phyloP scores from a whole-genome alignment of 257 asterid species.

The Thymus mandschuricus region DNA sequence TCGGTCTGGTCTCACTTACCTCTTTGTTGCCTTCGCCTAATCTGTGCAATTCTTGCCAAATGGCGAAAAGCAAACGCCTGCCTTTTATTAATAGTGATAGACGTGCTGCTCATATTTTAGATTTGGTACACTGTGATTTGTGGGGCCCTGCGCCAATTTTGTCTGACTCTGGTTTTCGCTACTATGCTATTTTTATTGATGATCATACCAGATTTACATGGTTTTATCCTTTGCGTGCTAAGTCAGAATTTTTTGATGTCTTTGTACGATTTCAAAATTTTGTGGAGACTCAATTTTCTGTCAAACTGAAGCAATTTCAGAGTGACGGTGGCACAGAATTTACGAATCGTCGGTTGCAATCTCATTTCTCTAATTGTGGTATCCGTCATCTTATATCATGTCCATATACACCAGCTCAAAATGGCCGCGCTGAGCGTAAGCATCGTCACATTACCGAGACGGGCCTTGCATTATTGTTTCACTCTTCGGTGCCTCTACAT shows the following conservation, averaged over 20 bases:
- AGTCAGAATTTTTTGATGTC: neutral
- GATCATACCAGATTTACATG: neutral
- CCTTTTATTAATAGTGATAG: neutral
- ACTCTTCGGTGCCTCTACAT: neutral
- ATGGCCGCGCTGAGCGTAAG: too few relatives aligned
- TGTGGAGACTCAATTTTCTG: neutral
- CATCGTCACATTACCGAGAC: neutral
- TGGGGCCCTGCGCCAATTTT: neutral
- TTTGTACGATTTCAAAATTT: neutral
- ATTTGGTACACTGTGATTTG: neutral
- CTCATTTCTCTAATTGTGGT: neutral
- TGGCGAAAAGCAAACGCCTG: neutral
- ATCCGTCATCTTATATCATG: neutral
- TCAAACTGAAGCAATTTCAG: neutral
- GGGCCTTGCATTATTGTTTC: neutral
- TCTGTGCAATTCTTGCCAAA: neutral
- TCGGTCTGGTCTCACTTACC: neutral
- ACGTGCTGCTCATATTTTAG: neutral
- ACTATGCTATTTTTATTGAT: conserved; percentile 1
- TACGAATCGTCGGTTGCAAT: neutral
- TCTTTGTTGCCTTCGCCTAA: neutral
- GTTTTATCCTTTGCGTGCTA: neutral
- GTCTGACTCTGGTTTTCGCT: neutral
- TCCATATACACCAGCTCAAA: neutral
- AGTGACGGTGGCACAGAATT: neutral